Evolutionary conservation across 2,329 filamentous ascomycete genomes (phyloP).

Genomic region (Pseudocercospora eumusae): DNA sequence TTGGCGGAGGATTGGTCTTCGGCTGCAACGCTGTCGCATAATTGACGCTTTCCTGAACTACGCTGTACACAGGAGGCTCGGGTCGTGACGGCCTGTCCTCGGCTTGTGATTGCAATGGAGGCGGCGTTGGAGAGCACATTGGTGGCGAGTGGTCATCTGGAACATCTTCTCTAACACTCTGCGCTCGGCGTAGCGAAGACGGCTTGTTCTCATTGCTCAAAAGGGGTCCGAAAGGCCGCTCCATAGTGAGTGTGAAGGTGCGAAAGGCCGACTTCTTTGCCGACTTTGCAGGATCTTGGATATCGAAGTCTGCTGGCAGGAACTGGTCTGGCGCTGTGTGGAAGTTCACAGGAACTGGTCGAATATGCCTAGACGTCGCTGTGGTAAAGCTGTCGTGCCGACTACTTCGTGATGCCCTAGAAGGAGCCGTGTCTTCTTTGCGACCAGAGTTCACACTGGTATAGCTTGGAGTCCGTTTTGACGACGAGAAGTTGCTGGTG

Average conservation of each 20-base stretch:
- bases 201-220: slow-evolving; percentile 31
- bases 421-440: slow-evolving; percentile 36
- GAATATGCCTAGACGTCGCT: slow-evolving; percentile 10
- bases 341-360: slow-evolving; percentile 46
- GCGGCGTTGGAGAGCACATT: slow-evolving; percentile 11
- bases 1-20: slow-evolving; percentile 14
- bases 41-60: slow-evolving; percentile 27
- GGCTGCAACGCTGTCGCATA: slow-evolving; percentile 25
- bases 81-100: slow-evolving; percentile 5
- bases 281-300: slow-evolving; percentile 35
- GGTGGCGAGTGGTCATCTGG: slow-evolving; percentile 11
- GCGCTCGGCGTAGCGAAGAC: slow-evolving; percentile 32
- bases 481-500: slow-evolving; percentile 72
- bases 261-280: slow-evolving; percentile 35
- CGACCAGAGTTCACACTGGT: slow-evolving; percentile 41
- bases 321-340: slow-evolving; percentile 52
- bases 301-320: slow-evolving; percentile 52
- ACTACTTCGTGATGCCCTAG: slow-evolving; percentile 13
- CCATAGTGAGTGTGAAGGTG: slow-evolving; percentile 39
- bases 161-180: slow-evolving; percentile 35
- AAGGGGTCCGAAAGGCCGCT: slow-evolving; percentile 39
- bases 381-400: slow-evolving; percentile 22
- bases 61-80: slow-evolving; percentile 27
- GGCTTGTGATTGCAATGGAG: neutral
- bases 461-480: slow-evolving; percentile 66